Percentiles rank a stretch among this genome's conserved stretches.
phyloP scores from a whole-genome alignment of 495 filamentous ascomycete genomes.

The Talaromyces adpressus region DNA sequence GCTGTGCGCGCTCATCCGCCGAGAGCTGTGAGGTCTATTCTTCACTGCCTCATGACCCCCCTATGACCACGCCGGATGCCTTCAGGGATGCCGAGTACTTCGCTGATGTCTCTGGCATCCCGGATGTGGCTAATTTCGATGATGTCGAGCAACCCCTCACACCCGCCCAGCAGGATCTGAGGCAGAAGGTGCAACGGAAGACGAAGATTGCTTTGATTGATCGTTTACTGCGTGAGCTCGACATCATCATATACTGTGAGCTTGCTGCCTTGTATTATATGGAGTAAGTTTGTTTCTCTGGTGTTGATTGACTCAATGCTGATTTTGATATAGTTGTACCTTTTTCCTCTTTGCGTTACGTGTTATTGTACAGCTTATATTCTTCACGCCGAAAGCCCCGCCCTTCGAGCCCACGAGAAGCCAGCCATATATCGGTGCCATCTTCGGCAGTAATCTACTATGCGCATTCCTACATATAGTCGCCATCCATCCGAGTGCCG shows the following conservation, averaged over 20 bases:
- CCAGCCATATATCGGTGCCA: conserved; percentile 60
- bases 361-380: conserved; percentile 61
- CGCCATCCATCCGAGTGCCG: conserved; percentile 53
- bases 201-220: conserved; percentile 55
- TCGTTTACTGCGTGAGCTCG: conserved; percentile 63
- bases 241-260: conserved; percentile 75
- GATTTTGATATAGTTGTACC: conserved; percentile 54
- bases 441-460: conserved; percentile 62
- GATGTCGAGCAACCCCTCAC: conserved; percentile 19
- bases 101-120: conserved; percentile 41
- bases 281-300: conserved; percentile 54
- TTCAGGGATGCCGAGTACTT: conserved; percentile 47
- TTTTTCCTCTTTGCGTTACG: conserved; percentile 65
- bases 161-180: conserved; percentile 22
- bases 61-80: conserved; percentile 44
- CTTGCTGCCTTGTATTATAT: conserved; percentile 81
- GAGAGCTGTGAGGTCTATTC: not conserved
- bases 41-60: conserved; percentile 24
- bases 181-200: conserved; percentile 31
- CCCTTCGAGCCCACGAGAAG: conserved; percentile 55
- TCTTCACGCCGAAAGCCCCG: conserved; percentile 72
- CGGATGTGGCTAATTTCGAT: conserved; percentile 24
- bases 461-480: conserved; percentile 68
- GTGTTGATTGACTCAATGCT: not conserved
- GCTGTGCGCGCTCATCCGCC: not conserved